These are phyloP conservation scores for Epithele typhae DNA, from an alignment of 768 basidiomycete genomes.

Conservation along the genomic window DNA sequence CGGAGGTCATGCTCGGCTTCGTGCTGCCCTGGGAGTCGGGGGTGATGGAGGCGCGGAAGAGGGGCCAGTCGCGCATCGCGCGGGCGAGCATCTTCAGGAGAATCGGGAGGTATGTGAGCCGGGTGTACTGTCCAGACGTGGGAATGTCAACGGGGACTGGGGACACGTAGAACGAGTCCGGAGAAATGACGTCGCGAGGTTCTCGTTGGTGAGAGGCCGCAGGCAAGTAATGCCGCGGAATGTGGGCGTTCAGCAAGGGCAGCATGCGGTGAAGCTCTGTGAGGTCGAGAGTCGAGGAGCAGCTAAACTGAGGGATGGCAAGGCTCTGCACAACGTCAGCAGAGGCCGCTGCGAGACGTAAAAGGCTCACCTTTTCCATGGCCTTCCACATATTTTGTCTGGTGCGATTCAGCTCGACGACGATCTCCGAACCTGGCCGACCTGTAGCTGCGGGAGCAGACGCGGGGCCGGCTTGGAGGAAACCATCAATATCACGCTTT, in stretches of 20 bases:
- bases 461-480: conserved; percentile 31
- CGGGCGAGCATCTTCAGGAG: conserved; percentile 78
- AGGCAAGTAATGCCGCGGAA: conserved; percentile 54
- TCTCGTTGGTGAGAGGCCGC: conserved; percentile 35
- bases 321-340: conserved; percentile 50
- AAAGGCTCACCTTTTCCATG: conserved; percentile 65
- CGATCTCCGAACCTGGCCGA: conserved; percentile 37
- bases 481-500: conserved; percentile 68
- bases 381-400: conserved; percentile 87
- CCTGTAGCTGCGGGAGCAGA: conserved; percentile 4
- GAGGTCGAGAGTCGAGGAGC: conserved; percentile 71
- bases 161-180: conserved; percentile 34
- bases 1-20: conserved; percentile 74
- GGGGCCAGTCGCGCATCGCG: conserved; percentile 81
- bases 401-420: conserved; percentile 73
- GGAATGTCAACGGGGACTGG: conserved; percentile 43
- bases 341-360: not conserved
- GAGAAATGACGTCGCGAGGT: conserved; percentile 35
- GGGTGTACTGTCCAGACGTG: conserved; percentile 50
- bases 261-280: conserved; percentile 63
- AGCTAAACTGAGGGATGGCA: conserved; percentile 84
- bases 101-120: conserved; percentile 78
- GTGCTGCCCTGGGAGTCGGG: conserved; percentile 24
- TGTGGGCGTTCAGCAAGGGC: conserved; percentile 61
- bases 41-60: conserved; percentile 74